phyloP scores from a whole-genome alignment of 352 stramenopile genomes.

The Globisporangium recalcitrans region DNA sequence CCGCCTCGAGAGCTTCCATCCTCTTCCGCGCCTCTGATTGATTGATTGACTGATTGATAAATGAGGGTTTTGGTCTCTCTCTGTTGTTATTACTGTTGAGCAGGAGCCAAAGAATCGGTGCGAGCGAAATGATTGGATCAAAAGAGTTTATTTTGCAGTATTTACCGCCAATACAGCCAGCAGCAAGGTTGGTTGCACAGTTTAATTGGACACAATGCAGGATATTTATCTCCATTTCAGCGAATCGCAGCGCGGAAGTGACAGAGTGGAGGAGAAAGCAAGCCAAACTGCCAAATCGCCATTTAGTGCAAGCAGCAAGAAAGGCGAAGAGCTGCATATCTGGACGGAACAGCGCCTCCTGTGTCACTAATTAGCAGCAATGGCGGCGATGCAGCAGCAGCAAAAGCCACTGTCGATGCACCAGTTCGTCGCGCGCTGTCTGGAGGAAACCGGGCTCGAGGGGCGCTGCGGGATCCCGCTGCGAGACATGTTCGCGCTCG shows the following conservation, averaged over 20 bases:
- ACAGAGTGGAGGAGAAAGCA: neutral
- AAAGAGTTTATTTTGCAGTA: neutral
- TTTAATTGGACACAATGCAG: neutral
- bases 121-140: neutral
- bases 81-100: neutral
- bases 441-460: constrained; percentile 79
- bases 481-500: constrained; percentile 48
- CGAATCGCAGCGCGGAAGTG: neutral
- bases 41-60: neutral
- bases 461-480: constrained; percentile 66
- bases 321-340: neutral
- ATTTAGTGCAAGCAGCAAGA: neutral
- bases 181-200: no score
- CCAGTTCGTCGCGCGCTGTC: constrained; percentile 64
- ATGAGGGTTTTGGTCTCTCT: neutral
- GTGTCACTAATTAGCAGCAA: neutral
- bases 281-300: neutral
- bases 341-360: neutral
- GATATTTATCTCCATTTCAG: neutral
- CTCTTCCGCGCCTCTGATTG: neutral
- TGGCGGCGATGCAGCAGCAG: constrained; percentile 6
- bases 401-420: constrained; percentile 39
- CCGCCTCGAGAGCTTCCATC: constrained; percentile 62
- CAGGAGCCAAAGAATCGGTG: constrained; percentile 2
- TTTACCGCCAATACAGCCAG: neutral